Evolutionary conservation across 2,329 filamentous ascomycete genomes (phyloP).

Genomic region (Pseudocercospora ulei): DNA sequence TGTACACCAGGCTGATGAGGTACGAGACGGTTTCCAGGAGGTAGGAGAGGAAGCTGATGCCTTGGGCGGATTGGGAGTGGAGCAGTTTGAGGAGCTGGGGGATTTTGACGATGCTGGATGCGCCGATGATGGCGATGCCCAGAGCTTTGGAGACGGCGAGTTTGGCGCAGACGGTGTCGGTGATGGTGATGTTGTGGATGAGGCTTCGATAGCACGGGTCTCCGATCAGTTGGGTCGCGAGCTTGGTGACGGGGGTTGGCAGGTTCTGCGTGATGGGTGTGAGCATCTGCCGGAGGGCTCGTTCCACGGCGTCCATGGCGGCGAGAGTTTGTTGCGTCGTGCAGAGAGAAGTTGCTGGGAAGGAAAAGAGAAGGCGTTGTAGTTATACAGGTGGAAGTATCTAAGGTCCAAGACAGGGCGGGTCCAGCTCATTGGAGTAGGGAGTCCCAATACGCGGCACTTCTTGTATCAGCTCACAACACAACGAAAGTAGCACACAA

Average conservation of each 20-base stretch:
- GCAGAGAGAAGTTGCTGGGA: too few species aligned
- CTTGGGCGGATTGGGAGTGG: conserved; percentile 66
- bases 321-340: not conserved
- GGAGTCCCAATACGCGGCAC: too few species aligned
- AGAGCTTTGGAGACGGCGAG: conserved; percentile 85
- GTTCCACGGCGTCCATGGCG: conserved; percentile 41
- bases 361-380: too few species aligned
- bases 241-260: conserved; percentile 62
- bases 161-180: conserved; percentile 69
- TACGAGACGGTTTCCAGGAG: conserved; percentile 82
- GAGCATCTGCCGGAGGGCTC: conserved; percentile 37
- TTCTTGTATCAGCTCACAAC: too few species aligned
- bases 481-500: too few species aligned
- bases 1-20: conserved; percentile 85
- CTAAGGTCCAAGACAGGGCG: too few species aligned
- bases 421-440: too few species aligned
- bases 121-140: conserved; percentile 84
- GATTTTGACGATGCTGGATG: conserved; percentile 86
- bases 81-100: conserved; percentile 93
- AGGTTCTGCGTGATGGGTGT: conserved; percentile 42
- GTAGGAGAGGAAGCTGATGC: conserved; percentile 83
- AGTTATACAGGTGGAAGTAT: too few species aligned
- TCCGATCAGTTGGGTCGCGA: conserved; percentile 71
- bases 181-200: conserved; percentile 71
- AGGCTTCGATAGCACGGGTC: conserved; percentile 74